Evolutionary conservation across 176 grass and related monocot genomes (phyloP).

Genomic region (Metroxylon sagu): DNA sequence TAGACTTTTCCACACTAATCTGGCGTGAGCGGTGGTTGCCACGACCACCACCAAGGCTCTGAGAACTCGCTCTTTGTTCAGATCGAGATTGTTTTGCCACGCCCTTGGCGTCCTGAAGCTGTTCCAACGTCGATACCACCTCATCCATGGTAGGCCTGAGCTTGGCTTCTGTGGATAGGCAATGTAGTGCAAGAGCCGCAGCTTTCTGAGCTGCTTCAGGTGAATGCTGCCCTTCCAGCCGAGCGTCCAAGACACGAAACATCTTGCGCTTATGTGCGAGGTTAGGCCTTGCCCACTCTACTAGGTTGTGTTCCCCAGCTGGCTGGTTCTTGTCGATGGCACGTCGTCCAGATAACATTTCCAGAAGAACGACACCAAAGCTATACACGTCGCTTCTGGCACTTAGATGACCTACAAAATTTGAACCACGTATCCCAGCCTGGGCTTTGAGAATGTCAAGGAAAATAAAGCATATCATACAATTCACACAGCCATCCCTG

Average conservation of each 20-base stretch:
- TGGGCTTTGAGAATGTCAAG: too few species aligned
- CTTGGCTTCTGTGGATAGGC: slow-evolving; percentile 49
- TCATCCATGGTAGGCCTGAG: slow-evolving; percentile 50
- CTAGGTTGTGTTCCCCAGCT: slow-evolving; percentile 65
- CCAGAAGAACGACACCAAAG: slow-evolving; percentile 73
- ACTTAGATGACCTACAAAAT: slow-evolving; percentile 50
- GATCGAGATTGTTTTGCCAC: slow-evolving; percentile 6
- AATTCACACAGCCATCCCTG: too few species aligned
- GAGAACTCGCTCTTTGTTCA: slow-evolving; percentile 12
- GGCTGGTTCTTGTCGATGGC: slow-evolving; percentile 71
- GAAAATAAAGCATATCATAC: too few species aligned
- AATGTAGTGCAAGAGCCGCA: slow-evolving; percentile 44
- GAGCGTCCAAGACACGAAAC: slow-evolving; percentile 54
- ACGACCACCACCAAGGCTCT: slow-evolving; percentile 1
- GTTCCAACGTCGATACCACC: slow-evolving; percentile 38
- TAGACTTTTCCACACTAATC: neutral
- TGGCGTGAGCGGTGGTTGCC: slow-evolving; percentile 10
- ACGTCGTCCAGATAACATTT: slow-evolving; percentile 58
- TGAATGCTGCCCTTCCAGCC: slow-evolving; percentile 61
- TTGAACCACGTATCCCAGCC: neutral
- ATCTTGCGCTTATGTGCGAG: slow-evolving; percentile 81
- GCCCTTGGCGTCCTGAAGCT: slow-evolving; percentile 23
- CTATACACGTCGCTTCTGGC: slow-evolving; percentile 69
- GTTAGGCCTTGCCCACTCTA: slow-evolving; percentile 65
- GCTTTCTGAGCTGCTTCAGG: slow-evolving; percentile 39